Conservation (phyloP, 106 monocot species). For the Allium sativum region DNA sequence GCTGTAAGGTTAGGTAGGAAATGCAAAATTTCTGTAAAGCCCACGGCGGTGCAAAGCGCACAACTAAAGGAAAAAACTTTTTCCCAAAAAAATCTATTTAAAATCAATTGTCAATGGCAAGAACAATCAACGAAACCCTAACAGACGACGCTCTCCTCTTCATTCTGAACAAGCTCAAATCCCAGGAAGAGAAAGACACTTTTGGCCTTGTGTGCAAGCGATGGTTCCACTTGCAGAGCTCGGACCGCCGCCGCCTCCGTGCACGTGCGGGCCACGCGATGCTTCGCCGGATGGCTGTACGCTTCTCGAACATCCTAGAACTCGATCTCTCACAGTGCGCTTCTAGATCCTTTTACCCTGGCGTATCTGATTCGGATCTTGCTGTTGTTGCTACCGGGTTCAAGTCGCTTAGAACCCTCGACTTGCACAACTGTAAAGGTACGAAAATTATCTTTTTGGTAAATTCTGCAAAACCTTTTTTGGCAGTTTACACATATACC, state of each 20-base stretch:
- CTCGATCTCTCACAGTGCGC: conserved; percentile 78
- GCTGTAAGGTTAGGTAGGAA: no score
- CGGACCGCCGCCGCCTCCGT: conserved; percentile 53
- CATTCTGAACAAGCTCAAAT: conserved; percentile 40
- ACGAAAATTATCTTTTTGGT: no score
- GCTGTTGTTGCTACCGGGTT: conserved; percentile 48
- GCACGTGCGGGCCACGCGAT: conserved; percentile 68
- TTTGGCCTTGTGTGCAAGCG: conserved; percentile 90
- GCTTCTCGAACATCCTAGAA: conserved; percentile 59
- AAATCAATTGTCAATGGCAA: no score
- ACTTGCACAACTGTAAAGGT: conserved; percentile 86
- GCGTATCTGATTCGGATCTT: conserved; percentile 77
- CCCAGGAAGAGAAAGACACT: conserved; percentile 47
- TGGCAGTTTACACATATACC: no score
- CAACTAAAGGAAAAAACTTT: no score
- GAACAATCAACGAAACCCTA: conserved; percentile 56
- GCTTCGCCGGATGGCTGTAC: conserved; percentile 60
- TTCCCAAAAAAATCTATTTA: no score
- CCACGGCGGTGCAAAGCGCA: no score
- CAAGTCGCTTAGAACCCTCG: conserved; percentile 27
- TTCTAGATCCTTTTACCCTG: conserved; percentile 76
- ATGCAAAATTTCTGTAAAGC: no score
- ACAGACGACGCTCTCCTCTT: conserved; percentile 73
- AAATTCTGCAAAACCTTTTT: no score
- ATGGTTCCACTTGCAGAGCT: conserved; percentile 79